Conservation (phyloP, 2,329 filamentous ascomycete genomes). For the Neoascochyta sp. region DNA sequence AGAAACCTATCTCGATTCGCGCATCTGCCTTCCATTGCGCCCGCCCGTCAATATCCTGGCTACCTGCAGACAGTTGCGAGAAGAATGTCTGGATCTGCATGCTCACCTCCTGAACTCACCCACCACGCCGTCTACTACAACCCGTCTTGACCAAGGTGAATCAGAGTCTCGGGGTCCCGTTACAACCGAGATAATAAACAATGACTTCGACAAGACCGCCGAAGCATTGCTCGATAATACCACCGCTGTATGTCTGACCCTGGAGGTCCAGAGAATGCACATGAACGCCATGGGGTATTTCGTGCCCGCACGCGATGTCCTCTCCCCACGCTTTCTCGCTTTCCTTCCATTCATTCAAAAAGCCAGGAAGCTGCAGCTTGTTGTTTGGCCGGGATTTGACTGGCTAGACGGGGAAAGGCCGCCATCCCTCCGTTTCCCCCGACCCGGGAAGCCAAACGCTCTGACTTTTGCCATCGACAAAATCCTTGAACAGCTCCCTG, state of each 20-base stretch:
- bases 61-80: conserved; percentile 25
- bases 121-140: too few relatives aligned
- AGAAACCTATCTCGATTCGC: conserved; percentile 22
- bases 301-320: conserved; percentile 15
- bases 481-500: conserved; percentile 21
- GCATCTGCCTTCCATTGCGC: conserved; percentile 24
- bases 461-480: conserved; percentile 17
- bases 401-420: too few relatives aligned
- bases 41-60: conserved; percentile 19
- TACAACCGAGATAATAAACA: conserved; percentile 11
- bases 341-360: conserved; percentile 18
- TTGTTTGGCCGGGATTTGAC: conserved; percentile 25
- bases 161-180: too few relatives aligned
- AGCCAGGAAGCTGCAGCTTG: conserved; percentile 18
- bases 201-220: conserved; percentile 15
- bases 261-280: conserved; percentile 19
- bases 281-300: conserved; percentile 18
- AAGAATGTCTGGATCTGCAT: conserved; percentile 21
- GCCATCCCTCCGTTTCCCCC: conserved; percentile 6
- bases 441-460: conserved; percentile 12
- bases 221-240: conserved; percentile 21
- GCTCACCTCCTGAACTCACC: conserved; percentile 10
- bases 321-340: conserved; percentile 27
- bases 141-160: too few relatives aligned
- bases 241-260: conserved; percentile 18